Percentiles rank a stretch among this genome's conserved stretches.
Evolutionary conservation across 75 land plant genomes (phyloP).

Genomic region (Sequoiadendron giganteum): DNA sequence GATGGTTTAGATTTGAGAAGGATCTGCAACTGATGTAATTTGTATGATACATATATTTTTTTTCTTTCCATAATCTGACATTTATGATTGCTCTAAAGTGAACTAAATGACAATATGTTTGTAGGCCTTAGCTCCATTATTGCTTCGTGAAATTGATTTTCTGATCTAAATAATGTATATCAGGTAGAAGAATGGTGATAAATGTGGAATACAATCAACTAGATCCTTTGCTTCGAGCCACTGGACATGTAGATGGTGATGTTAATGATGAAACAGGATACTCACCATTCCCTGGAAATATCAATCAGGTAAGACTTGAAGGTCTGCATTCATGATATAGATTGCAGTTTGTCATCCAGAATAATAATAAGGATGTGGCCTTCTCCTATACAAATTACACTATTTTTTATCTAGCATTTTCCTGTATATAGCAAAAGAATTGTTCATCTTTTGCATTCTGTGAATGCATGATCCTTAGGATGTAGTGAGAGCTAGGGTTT

Average conservation of each 20-base stretch:
- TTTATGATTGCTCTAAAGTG: background rate
- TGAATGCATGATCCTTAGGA: background rate
- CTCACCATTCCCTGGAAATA: conserved; percentile 96
- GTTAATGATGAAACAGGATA: conserved; percentile 86
- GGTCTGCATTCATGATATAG: background rate
- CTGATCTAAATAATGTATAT: conserved; percentile 6
- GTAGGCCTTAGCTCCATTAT: background rate
- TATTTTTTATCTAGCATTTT: background rate
- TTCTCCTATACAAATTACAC: background rate
- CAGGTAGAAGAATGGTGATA: conserved; percentile 92
- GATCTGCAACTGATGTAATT: background rate
- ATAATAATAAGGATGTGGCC: background rate
- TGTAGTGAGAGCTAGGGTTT: background rate
- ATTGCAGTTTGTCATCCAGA: background rate
- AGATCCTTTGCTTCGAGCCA: conserved; percentile 88
- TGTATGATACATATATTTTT: no score
- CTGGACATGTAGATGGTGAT: conserved; percentile 86
- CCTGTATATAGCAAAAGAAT: background rate
- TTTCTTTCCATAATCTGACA: background rate
- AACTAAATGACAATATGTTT: background rate
- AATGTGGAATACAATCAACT: conserved; percentile 99
- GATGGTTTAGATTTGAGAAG: background rate
- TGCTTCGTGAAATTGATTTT: background rate
- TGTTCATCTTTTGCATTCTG: background rate
- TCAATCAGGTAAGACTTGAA: conserved; percentile 75